Percentiles rank a stretch among this genome's conserved stretches.
Conservation (phyloP, 73 alveolate species). For the Uronychia setigera region DNA sequence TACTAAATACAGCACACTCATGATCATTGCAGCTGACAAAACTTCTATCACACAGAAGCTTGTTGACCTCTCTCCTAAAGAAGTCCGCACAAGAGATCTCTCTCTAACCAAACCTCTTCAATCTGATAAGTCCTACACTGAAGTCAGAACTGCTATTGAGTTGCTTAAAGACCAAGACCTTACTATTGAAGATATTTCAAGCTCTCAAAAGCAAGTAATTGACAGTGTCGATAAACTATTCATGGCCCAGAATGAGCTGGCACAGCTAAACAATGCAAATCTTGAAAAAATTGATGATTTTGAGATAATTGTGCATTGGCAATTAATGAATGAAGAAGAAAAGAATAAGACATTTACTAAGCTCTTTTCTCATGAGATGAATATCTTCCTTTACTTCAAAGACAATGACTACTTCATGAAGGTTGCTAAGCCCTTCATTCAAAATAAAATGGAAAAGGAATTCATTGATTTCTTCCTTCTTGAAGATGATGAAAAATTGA, state of each 20-base stretch:
- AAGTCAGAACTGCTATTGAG: constrained; percentile 19
- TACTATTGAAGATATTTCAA: constrained; percentile 54
- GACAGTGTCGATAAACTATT: constrained; percentile 61
- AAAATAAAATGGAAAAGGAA: constrained; percentile 77
- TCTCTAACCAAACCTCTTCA: constrained; percentile 33
- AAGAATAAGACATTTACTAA: constrained; percentile 70
- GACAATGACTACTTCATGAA: constrained; percentile 73
- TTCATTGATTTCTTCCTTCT: constrained; percentile 57
- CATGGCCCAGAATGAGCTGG: too few relatives aligned
- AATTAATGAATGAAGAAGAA: constrained; percentile 43
- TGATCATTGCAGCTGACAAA: constrained; percentile 45
- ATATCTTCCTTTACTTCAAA: constrained; percentile 72
- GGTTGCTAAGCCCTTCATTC: constrained; percentile 66
- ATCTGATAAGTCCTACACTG: constrained; percentile 34
- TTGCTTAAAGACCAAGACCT: neutral
- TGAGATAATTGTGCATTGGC: constrained; percentile 67
- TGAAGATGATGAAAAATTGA: constrained; percentile 31
- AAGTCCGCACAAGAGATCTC: constrained; percentile 42
- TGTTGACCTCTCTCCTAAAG: constrained; percentile 12
- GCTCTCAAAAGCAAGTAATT: constrained; percentile 41
- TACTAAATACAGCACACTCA: constrained; percentile 17
- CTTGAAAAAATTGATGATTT: constrained; percentile 25
- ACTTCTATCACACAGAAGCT: constrained; percentile 33
- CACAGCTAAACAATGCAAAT: too few relatives aligned
- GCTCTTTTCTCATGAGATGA: constrained; percentile 64